Conservation (phyloP, 2,329 filamentous ascomycete species). For the Talaromyces atroroseus region DNA sequence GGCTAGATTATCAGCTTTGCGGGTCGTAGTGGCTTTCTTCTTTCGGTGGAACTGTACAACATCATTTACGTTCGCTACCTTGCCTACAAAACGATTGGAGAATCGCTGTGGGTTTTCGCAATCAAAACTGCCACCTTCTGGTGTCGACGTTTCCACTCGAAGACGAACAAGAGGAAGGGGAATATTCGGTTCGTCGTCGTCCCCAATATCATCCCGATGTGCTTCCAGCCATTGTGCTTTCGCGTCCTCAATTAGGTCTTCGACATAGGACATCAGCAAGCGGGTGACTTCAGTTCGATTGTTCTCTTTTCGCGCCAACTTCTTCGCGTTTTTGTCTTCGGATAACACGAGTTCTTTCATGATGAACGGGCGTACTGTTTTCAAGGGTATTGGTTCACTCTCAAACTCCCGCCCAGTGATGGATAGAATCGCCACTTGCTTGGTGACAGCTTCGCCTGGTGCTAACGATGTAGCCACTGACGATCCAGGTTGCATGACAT, state of each 20-base stretch:
- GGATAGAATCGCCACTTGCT: constrained; percentile 81
- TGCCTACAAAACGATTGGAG: constrained; percentile 84
- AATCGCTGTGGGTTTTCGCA: constrained; percentile 94
- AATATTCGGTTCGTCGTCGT: constrained; percentile 51
- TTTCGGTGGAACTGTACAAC: constrained; percentile 90
- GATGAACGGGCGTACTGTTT: constrained; percentile 84
- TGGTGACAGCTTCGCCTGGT: constrained; percentile 81
- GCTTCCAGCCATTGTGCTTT: constrained; percentile 71
- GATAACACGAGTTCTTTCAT: constrained; percentile 75
- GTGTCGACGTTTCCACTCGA: constrained; percentile 82
- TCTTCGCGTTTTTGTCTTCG: constrained; percentile 69
- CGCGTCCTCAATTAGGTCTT: constrained; percentile 82
- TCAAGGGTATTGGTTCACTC: constrained; percentile 74
- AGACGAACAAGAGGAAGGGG: constrained; percentile 82
- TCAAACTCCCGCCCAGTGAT: constrained; percentile 78
- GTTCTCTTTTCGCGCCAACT: constrained; percentile 72
- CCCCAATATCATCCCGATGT: constrained; percentile 59
- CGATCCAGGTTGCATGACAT: constrained; percentile 96
- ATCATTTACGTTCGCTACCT: constrained; percentile 89
- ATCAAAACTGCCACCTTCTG: constrained; percentile 79
- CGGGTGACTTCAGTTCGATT: constrained; percentile 76
- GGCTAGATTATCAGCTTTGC: constrained; percentile 48
- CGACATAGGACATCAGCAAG: constrained; percentile 69
- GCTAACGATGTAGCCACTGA: constrained; percentile 91
- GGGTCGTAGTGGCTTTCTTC: constrained; percentile 55